Evolutionary conservation across 2,329 filamentous ascomycete species (phyloP).

Genomic region (Diplodia corticola): DNA sequence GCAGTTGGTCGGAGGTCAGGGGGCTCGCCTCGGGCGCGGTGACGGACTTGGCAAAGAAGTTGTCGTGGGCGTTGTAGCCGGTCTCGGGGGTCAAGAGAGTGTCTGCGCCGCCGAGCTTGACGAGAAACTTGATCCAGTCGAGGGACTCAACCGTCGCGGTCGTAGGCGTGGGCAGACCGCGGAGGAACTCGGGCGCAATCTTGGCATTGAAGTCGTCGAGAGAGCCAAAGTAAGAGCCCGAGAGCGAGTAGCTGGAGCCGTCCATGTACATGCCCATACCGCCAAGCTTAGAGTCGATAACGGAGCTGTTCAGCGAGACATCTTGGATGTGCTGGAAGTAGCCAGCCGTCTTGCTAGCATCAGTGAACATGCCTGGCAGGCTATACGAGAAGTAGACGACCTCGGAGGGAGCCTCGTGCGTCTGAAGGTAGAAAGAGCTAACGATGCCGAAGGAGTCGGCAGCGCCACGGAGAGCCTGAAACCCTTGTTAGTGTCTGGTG

Average conservation of each 20-base stretch:
- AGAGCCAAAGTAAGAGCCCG: conserved; percentile 45
- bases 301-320: conserved; percentile 42
- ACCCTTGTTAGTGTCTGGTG: not conserved
- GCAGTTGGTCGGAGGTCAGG: conserved; percentile 32
- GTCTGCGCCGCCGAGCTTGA: conserved; percentile 40
- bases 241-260: conserved; percentile 37
- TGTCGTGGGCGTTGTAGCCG: conserved; percentile 41
- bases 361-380: conserved; percentile 30
- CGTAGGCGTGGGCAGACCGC: conserved; percentile 35
- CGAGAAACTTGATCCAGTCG: conserved; percentile 43
- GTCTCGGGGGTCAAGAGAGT: conserved; percentile 34
- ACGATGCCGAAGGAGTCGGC: conserved; percentile 39
- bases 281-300: conserved; percentile 44
- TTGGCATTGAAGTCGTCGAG: conserved; percentile 40
- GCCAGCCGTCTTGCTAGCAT: conserved; percentile 37
- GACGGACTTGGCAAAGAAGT: conserved; percentile 45
- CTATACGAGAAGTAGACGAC: conserved; percentile 26
- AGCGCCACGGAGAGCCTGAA: conserved; percentile 34
- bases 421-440: conserved; percentile 29
- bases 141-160: conserved; percentile 29
- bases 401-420: conserved; percentile 23
- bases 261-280: conserved; percentile 47
- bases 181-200: conserved; percentile 43
- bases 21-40: conserved; percentile 41
- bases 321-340: conserved; percentile 45